Evolutionary conservation across 305 asterid genomes (phyloP).

Genomic region (Fraxinus sp.): DNA sequence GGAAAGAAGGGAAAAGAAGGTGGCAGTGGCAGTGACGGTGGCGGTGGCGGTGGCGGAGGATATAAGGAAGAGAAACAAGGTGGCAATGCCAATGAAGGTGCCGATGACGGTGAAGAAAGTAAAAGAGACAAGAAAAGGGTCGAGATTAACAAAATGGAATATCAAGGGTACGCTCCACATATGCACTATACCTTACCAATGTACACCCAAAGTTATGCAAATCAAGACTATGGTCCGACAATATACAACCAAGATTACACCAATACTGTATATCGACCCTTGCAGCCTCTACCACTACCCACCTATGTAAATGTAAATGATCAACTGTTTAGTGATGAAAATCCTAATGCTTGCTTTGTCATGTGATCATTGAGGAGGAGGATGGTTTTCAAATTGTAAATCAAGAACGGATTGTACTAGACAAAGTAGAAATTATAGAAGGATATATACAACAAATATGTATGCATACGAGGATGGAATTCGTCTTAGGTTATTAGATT

Average conservation of each 20-base stretch:
- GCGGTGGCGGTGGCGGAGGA: neutral
- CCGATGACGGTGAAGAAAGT: neutral
- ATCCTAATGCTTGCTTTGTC: constrained; percentile 43
- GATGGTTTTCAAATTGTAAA: neutral
- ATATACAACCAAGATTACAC: constrained; percentile 19
- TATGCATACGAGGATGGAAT: neutral
- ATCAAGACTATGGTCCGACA: constrained; percentile 34
- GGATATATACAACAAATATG: neutral
- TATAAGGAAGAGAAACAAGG: constrained; percentile 12
- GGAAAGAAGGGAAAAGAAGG: constrained; percentile 27
- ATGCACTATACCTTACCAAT: constrained; percentile 38
- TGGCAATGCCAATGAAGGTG: constrained; percentile 7
- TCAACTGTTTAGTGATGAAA: constrained; percentile 37
- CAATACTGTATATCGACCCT: constrained; percentile 20
- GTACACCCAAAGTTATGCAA: constrained; percentile 28
- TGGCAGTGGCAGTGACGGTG: neutral
- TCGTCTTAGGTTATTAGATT: neutral
- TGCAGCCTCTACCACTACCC: constrained; percentile 34
- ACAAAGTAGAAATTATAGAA: neutral
- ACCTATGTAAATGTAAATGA: constrained; percentile 31
- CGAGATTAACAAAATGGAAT: constrained; percentile 40
- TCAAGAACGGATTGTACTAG: neutral
- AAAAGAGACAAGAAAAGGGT: constrained; percentile 23
- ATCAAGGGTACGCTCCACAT: constrained; percentile 27
- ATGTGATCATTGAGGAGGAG: constrained; percentile 29